phyloP scores from a whole-genome alignment of 371 early-diverging fungal genomes.

The Mortierella sp. region DNA sequence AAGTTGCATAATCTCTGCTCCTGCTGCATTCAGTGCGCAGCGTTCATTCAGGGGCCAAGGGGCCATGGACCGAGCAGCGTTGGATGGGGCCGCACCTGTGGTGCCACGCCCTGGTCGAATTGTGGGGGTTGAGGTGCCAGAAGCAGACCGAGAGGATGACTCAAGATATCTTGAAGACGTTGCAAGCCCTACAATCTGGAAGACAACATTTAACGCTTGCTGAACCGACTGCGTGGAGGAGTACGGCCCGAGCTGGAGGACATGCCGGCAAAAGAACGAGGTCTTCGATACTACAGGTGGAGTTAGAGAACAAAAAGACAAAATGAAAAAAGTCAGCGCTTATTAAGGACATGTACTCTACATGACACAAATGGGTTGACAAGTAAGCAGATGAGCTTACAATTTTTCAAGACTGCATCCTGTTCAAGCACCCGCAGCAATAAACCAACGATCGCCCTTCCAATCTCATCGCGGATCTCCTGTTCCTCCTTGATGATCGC shows the following conservation, averaged over 20 bases:
- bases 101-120: background rate
- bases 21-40: constrained; percentile 17
- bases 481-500: constrained; percentile 17
- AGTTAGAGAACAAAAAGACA: too few relatives aligned
- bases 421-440: constrained; percentile 38
- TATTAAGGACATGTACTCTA: too few relatives aligned
- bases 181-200: constrained; percentile 33
- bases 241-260: constrained; percentile 11
- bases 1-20: constrained; percentile 37
- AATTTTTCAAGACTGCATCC: constrained; percentile 31
- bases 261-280: constrained; percentile 35
- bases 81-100: background rate
- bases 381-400: constrained; percentile 9
- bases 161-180: constrained; percentile 24
- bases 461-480: constrained; percentile 40
- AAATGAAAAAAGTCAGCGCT: background rate
- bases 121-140: background rate
- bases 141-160: background rate
- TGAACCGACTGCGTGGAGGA: constrained; percentile 7
- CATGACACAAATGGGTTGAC: background rate
- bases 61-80: background rate
- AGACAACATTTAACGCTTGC: constrained; percentile 29
- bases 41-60: constrained; percentile 37
- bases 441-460: constrained; percentile 33
- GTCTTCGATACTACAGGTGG: constrained; percentile 12